A percentile compares a stretch with the other conserved stretches of the same genome.
phyloP scores from a whole-genome alignment of 768 basidiomycete genomes.

The Podaxis sp. region DNA sequence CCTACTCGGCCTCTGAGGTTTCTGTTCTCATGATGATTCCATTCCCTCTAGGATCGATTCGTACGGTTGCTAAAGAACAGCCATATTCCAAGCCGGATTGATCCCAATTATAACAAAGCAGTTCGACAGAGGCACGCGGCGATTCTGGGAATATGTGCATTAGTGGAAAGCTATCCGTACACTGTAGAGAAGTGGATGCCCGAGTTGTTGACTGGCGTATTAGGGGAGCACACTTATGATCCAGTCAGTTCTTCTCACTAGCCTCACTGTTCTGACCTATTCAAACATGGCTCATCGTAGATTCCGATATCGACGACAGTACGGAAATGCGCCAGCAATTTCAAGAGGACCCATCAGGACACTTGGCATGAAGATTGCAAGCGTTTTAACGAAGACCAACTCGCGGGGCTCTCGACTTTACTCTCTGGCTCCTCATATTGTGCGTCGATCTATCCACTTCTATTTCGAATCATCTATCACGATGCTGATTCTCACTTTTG shows the following conservation, averaged over 20 bases:
- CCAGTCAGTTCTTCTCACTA: constrained; percentile 44
- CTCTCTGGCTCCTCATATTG: constrained; percentile 84
- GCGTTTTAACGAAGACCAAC: constrained; percentile 82
- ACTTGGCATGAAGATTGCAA: constrained; percentile 89
- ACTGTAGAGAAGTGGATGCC: constrained; percentile 96
- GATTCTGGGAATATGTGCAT: constrained; percentile 88
- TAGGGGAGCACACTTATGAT: constrained; percentile 83
- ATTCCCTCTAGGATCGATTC: constrained; percentile 61
- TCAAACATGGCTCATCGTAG: constrained; percentile 26
- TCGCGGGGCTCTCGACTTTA: constrained; percentile 76
- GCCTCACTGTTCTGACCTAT: constrained; percentile 10
- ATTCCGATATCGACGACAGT: constrained; percentile 85
- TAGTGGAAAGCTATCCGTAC: constrained; percentile 94
- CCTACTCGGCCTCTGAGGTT: not conserved
- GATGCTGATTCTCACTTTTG: not conserved
- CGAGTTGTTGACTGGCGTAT: constrained; percentile 68
- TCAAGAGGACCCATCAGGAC: constrained; percentile 81
- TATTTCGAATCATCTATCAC: not conserved
- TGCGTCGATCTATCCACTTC: constrained; percentile 26
- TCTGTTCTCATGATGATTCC: constrained; percentile 1
- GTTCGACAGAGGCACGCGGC: constrained; percentile 84
- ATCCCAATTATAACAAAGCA: constrained; percentile 62
- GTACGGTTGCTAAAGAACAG: constrained; percentile 66
- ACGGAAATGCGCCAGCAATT: constrained; percentile 72
- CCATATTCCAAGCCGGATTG: constrained; percentile 58